A percentile compares a stretch with the other conserved stretches of the same genome.
Conservation (phyloP, 768 basidiomycete species). For the Clitopilus hobsonii region DNA sequence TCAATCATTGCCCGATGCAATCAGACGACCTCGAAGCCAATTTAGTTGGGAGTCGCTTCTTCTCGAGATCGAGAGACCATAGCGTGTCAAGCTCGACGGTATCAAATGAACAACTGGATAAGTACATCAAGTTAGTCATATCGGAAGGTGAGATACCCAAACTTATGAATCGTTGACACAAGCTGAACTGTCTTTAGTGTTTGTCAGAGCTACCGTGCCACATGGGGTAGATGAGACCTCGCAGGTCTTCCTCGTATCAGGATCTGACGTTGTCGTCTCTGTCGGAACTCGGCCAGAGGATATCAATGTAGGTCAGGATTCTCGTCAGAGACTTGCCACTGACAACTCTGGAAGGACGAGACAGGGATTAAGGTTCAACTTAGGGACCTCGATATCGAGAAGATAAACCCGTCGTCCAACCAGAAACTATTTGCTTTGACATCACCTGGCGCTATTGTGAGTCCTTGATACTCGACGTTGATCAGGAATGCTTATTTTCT, state of each 20-base stretch:
- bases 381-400: conserved; percentile 60
- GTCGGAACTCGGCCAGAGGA: conserved; percentile 69
- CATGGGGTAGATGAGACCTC: conserved; percentile 22
- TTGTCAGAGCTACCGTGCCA: conserved; percentile 46
- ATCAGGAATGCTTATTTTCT: background rate
- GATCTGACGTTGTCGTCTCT: conserved; percentile 57
- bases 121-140: conserved; percentile 44
- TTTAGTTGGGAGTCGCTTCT: conserved; percentile 79
- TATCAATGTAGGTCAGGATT: conserved; percentile 28
- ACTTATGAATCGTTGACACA: background rate
- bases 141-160: conserved; percentile 32
- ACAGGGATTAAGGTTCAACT: conserved; percentile 60
- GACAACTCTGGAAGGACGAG: conserved; percentile 51
- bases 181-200: conserved; percentile 24
- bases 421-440: conserved; percentile 51
- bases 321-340: background rate
- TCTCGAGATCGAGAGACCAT: conserved; percentile 48
- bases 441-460: conserved; percentile 52
- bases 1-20: conserved; percentile 17
- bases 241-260: conserved; percentile 53
- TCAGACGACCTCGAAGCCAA: conserved; percentile 50
- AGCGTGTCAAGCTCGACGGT: conserved; percentile 32
- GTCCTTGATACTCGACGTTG: conserved; percentile 15
- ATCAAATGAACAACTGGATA: conserved; percentile 25
- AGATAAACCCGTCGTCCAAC: conserved; percentile 25